Conservation (phyloP, 2,329 filamentous ascomycete species). For the Talaromyces sp. region DNA sequence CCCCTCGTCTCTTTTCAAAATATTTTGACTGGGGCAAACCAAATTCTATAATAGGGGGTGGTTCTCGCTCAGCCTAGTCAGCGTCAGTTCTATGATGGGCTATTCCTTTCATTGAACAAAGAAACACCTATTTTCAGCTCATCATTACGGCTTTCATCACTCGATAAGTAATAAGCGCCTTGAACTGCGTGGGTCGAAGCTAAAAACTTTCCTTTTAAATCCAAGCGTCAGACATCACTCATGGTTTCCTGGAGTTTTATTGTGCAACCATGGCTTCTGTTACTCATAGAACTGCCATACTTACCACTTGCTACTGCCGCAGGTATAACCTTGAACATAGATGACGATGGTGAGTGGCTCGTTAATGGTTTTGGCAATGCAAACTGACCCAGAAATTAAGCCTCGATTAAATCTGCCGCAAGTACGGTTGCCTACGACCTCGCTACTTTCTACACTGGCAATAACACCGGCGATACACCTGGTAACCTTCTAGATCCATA, state of each 20-base stretch:
- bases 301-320: neutral
- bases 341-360: constrained; percentile 5
- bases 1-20: neutral
- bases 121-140: no score
- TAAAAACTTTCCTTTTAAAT: no score
- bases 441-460: constrained; percentile 38
- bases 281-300: neutral
- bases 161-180: no score
- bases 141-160: neutral
- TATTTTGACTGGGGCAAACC: neutral
- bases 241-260: neutral
- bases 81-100: no score
- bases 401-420: constrained; percentile 37
- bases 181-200: no score
- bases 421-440: constrained; percentile 36
- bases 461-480: constrained; percentile 32
- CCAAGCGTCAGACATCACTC: neutral
- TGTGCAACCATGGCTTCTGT: neutral
- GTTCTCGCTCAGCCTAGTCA: neutral
- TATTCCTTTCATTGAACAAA: no score
- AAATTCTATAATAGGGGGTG: neutral
- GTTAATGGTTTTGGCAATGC: neutral
- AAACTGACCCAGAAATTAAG: constrained; percentile 11
- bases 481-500: constrained; percentile 38
- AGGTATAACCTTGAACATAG: constrained; percentile 11